Percentiles rank a stretch among this genome's conserved stretches.
Conservation (phyloP, 2,329 filamentous ascomycete species). For the Ceratocystis alfenasii region DNA sequence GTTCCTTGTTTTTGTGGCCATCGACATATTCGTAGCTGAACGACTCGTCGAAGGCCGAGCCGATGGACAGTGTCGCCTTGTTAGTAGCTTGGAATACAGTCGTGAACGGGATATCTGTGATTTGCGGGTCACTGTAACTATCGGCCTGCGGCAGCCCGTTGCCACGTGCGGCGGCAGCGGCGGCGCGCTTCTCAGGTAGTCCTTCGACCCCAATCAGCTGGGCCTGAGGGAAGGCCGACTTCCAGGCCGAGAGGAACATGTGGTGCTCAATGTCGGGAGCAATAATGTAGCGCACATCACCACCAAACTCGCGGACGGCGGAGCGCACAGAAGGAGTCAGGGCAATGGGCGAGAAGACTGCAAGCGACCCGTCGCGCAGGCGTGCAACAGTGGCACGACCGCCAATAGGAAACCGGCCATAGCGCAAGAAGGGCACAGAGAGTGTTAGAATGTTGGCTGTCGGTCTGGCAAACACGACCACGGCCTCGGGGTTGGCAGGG, state of each 20-base stretch:
- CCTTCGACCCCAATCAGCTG: conserved; percentile 73
- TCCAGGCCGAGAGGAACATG: conserved; percentile 82
- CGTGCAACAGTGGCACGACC: conserved; percentile 78
- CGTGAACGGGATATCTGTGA: conserved; percentile 46
- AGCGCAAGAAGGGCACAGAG: conserved; percentile 73
- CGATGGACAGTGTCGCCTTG: conserved; percentile 43
- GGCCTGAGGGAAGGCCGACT: conserved; percentile 62
- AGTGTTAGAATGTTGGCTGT: conserved; percentile 67
- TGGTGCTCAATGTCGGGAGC: conserved; percentile 90
- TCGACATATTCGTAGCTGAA: conserved; percentile 80
- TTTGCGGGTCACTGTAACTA: conserved; percentile 26
- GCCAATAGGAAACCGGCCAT: conserved; percentile 68
- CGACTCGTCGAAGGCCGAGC: conserved; percentile 69
- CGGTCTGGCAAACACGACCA: conserved; percentile 82
- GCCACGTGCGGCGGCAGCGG: conserved; percentile 35
- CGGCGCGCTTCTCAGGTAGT: conserved; percentile 67
- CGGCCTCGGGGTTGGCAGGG: conserved; percentile 60
- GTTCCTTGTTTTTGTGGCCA: conserved; percentile 69
- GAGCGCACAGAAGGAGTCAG: conserved; percentile 61
- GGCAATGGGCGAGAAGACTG: conserved; percentile 83
- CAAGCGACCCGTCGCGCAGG: conserved; percentile 63
- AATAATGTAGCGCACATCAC: conserved; percentile 68
- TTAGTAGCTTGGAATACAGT: conserved; percentile 54
- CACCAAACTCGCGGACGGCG: conserved; percentile 52
- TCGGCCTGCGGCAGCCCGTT: conserved; percentile 31